Conservation (phyloP, 2,329 filamentous ascomycete species). For the Aspergillus carbonarius region DNA sequence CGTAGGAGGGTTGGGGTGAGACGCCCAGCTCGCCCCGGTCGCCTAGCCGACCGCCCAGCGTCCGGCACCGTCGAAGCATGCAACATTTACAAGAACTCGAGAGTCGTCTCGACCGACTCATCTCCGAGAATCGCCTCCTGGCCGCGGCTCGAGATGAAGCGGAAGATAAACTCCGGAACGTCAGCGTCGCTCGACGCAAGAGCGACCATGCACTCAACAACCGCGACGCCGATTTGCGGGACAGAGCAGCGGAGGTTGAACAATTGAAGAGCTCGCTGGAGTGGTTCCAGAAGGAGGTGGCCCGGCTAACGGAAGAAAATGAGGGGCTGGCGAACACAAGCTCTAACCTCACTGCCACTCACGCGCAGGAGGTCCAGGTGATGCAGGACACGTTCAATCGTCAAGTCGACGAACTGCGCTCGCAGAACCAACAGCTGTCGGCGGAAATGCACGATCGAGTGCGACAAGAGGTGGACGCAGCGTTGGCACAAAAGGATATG, state of each 20-base stretch:
- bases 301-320: conserved; percentile 78
- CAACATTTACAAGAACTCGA: conserved; percentile 89
- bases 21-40: conserved; percentile 81
- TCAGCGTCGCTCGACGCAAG: conserved; percentile 55
- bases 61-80: conserved; percentile 97
- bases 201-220: conserved; percentile 60
- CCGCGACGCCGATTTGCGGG: conserved; percentile 68
- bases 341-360: conserved; percentile 70
- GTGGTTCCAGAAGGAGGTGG: conserved; percentile 78
- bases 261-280: conserved; percentile 75
- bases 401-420: conserved; percentile 68
- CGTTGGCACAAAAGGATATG: conserved; percentile 76
- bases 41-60: conserved; percentile 88
- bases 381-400: conserved; percentile 63
- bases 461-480: conserved; percentile 60
- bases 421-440: conserved; percentile 62
- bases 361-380: conserved; percentile 66
- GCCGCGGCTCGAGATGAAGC: conserved; percentile 69
- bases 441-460: conserved; percentile 63
- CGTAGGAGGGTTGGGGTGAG: conserved; percentile 89
- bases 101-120: conserved; percentile 76
- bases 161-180: conserved; percentile 62
- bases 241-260: conserved; percentile 85
- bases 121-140: conserved; percentile 79
- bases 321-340: conserved; percentile 76